Conservation (phyloP, 2,329 filamentous ascomycete genomes). For the Hirsutella thompsonii region DNA sequence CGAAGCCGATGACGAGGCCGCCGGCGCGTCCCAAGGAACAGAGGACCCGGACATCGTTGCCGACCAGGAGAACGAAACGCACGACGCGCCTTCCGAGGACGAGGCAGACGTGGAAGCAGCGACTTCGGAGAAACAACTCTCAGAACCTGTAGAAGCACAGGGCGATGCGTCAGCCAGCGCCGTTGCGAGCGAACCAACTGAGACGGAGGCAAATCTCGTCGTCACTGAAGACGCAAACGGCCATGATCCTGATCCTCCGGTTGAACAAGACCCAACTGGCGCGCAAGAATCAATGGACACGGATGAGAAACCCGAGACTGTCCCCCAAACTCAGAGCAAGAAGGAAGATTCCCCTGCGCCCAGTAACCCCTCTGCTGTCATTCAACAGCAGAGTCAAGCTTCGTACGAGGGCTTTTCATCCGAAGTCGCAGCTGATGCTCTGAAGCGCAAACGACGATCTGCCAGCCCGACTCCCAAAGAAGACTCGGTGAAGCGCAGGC, state of each 20-base stretch:
- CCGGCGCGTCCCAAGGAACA: conserved; percentile 2
- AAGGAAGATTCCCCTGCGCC: not conserved
- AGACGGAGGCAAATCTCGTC: too few species aligned
- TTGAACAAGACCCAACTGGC: too few species aligned
- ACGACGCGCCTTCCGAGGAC: not conserved
- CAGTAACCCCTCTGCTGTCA: not conserved
- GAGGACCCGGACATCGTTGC: not conserved
- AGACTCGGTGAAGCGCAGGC: conserved; percentile 42
- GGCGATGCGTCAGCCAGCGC: too few species aligned
- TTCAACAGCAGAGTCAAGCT: not conserved
- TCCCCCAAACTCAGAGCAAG: too few species aligned
- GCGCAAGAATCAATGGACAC: too few species aligned
- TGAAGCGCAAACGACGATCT: conserved; percentile 56
- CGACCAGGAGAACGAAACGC: not conserved
- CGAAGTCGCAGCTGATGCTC: conserved; percentile 26
- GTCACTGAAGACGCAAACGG: too few species aligned
- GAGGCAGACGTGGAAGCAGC: too few species aligned
- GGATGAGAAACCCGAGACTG: too few species aligned
- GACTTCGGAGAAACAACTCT: too few species aligned
- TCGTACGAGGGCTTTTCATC: conserved; percentile 5
- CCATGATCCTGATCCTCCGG: too few species aligned
- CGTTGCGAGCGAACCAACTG: too few species aligned
- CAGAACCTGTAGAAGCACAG: too few species aligned
- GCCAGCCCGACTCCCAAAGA: conserved; percentile 44
- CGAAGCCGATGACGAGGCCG: conserved; percentile 13